Conservation (phyloP, 495 filamentous ascomycete species). For the Cudoniella acicularis region DNA sequence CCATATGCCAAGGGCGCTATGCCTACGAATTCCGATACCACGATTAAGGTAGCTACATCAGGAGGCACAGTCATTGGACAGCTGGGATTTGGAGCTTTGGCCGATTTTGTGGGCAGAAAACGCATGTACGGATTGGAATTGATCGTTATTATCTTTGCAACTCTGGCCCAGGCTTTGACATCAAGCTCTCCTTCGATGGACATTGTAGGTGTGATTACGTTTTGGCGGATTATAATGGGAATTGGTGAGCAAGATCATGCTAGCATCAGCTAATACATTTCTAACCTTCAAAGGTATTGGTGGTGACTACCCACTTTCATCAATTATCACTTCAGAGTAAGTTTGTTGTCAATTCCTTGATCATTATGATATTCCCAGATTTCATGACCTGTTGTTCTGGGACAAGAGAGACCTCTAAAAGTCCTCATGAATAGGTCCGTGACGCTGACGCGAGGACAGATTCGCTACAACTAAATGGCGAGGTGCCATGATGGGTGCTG, state of each 20-base stretch:
- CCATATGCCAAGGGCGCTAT: constrained; percentile 50
- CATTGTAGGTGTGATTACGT: constrained; percentile 74
- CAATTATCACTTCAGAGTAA: constrained; percentile 74
- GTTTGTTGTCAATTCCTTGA: background rate
- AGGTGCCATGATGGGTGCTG: constrained; percentile 78
- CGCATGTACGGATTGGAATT: constrained; percentile 83
- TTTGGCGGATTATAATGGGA: constrained; percentile 83
- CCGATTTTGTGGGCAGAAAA: constrained; percentile 72
- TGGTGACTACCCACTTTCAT: constrained; percentile 81
- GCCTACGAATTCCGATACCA: constrained; percentile 65
- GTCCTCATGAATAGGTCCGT: no score
- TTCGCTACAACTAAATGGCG: constrained; percentile 74
- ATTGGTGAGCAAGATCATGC: constrained; percentile 14
- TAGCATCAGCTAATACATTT: background rate
- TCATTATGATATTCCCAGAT: no score
- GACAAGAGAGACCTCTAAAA: no score
- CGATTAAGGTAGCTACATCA: constrained; percentile 86
- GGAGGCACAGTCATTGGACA: constrained; percentile 85
- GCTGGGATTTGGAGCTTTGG: constrained; percentile 74
- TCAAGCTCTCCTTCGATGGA: constrained; percentile 64
- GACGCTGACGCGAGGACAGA: background rate
- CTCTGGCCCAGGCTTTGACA: constrained; percentile 71
- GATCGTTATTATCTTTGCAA: constrained; percentile 83
- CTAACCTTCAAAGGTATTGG: constrained; percentile 86
- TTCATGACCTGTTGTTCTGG: no score